Percentiles rank a stretch among this genome's conserved stretches.
phyloP scores from a whole-genome alignment of 2,329 filamentous ascomycete species.

The Ascocoryne sarcoides region DNA sequence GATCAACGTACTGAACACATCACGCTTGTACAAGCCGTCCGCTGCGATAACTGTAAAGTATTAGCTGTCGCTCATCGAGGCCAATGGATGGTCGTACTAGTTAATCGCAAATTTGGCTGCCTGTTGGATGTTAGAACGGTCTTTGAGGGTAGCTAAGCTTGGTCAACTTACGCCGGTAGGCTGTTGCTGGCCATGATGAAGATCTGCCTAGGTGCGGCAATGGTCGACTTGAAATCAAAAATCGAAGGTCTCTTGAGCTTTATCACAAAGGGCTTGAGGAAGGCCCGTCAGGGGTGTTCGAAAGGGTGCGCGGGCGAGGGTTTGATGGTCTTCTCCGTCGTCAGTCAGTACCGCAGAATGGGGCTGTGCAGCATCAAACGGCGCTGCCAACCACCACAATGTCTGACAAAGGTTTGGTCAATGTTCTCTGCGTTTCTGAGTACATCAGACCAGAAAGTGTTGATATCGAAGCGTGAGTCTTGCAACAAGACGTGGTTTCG shows the following conservation, averaged over 20 bases:
- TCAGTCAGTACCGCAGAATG: conserved; percentile 12
- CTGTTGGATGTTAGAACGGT: conserved; percentile 34
- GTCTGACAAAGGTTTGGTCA: conserved; percentile 13
- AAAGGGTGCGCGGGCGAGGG: conserved; percentile 4
- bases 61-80: conserved; percentile 29
- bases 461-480: conserved; percentile 5
- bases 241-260: conserved; percentile 13
- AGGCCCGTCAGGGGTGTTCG: neutral
- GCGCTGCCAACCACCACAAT: conserved; percentile 14
- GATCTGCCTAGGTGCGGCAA: conserved; percentile 24
- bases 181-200: conserved; percentile 36
- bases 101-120: conserved; percentile 83
- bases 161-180: conserved; percentile 49
- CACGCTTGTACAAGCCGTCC: conserved; percentile 96
- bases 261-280: no score
- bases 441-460: conserved; percentile 7
- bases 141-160: conserved; percentile 8
- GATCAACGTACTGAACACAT: conserved; percentile 82
- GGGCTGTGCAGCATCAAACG: conserved; percentile 20
- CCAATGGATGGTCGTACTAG: conserved; percentile 55
- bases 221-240: conserved; percentile 26
- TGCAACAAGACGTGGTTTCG: conserved; percentile 9
- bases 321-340: conserved; percentile 18
- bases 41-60: conserved; percentile 78
- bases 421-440: conserved; percentile 8